Evolutionary conservation across 495 filamentous ascomycete species (phyloP).

Genomic region (Hypoxylon rickii): DNA sequence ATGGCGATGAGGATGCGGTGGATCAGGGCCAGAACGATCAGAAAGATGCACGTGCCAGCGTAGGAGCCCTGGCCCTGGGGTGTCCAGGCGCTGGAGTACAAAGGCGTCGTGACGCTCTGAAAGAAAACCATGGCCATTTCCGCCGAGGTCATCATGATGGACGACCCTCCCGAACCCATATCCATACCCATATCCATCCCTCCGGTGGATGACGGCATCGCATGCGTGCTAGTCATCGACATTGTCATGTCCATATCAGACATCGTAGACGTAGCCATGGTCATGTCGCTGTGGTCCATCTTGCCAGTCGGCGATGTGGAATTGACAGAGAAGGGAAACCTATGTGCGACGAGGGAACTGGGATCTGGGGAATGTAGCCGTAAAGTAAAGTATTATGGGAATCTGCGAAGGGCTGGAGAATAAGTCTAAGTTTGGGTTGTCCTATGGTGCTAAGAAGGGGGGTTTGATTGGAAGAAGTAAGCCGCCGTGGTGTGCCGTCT

Average conservation of each 20-base stretch:
- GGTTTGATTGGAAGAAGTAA: no score
- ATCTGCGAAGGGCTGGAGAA: no score
- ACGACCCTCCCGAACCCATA: not conserved
- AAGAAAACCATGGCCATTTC: slow-evolving; percentile 56
- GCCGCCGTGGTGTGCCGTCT: no score
- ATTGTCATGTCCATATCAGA: slow-evolving; percentile 20
- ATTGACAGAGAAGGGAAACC: no score
- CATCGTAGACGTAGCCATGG: slow-evolving; percentile 19
- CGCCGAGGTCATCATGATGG: slow-evolving; percentile 31
- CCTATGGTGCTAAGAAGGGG: no score
- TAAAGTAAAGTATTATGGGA: no score
- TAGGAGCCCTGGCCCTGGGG: slow-evolving; percentile 67
- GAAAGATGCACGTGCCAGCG: slow-evolving; percentile 76
- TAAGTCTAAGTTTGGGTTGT: no score
- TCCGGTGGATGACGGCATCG: slow-evolving; percentile 18
- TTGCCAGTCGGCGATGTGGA: not conserved
- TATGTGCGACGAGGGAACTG: no score
- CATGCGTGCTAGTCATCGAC: slow-evolving; percentile 23
- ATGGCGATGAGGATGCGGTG: slow-evolving; percentile 67
- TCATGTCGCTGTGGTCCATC: slow-evolving; percentile 23
- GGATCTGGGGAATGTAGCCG: no score
- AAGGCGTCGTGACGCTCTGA: slow-evolving; percentile 60
- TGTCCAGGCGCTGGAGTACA: slow-evolving; percentile 69
- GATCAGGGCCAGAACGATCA: slow-evolving; percentile 68
- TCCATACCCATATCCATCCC: slow-evolving; percentile 30